These are phyloP conservation scores for Cercophora scortea DNA, from an alignment of 495 filamentous ascomycete species.

Conservation along the genomic window DNA sequence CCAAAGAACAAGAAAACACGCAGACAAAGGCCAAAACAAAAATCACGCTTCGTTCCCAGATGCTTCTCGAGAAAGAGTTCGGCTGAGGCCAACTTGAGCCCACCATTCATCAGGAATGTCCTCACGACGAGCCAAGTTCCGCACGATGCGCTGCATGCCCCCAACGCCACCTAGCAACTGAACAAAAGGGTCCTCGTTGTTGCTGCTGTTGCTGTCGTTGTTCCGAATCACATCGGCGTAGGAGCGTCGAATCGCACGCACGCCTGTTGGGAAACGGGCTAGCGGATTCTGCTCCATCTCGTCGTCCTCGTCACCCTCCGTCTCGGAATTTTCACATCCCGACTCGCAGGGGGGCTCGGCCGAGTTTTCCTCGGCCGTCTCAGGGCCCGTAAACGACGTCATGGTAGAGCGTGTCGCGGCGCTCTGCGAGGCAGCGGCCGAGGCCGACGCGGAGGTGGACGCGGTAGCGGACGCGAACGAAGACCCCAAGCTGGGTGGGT, in stretches of 20 bases:
- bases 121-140: slow-evolving; percentile 54
- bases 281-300: slow-evolving; percentile 20
- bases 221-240: slow-evolving; percentile 27
- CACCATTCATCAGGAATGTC: slow-evolving; percentile 75
- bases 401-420: slow-evolving; percentile 23
- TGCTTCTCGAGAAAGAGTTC: slow-evolving; percentile 43
- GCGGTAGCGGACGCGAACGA: slow-evolving; percentile 59
- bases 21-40: no score
- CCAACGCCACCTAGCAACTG: slow-evolving; percentile 39
- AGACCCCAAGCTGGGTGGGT: slow-evolving; percentile 68
- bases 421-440: slow-evolving; percentile 26
- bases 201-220: slow-evolving; percentile 8
- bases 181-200: slow-evolving; percentile 19
- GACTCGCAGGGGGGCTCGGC: slow-evolving; percentile 33
- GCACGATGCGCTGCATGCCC: slow-evolving; percentile 61
- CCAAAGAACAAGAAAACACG: no score
- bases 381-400: slow-evolving; percentile 28
- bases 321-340: slow-evolving; percentile 25
- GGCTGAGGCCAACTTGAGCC: slow-evolving; percentile 61
- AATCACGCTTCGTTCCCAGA: slow-evolving; percentile 10
- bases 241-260: slow-evolving; percentile 13
- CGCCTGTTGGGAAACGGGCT: slow-evolving; percentile 9
- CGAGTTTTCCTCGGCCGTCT: slow-evolving; percentile 19
- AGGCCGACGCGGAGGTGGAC: slow-evolving; percentile 45
- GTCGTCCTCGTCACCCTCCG: slow-evolving; percentile 29